Conservation (phyloP, 1,284 basidiomycete species). For the Naganishia sp. region DNA sequence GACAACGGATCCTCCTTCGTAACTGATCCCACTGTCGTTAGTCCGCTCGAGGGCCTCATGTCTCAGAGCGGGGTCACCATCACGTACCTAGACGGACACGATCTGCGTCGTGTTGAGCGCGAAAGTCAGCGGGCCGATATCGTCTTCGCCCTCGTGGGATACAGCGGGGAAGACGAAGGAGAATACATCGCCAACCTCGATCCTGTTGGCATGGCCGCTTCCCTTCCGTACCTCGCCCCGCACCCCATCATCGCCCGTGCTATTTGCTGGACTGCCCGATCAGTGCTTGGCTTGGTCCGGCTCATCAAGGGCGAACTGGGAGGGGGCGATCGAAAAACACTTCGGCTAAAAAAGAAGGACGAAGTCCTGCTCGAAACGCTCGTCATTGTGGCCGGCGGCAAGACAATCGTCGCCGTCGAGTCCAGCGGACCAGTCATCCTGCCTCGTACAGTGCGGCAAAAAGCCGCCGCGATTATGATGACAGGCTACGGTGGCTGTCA, state of each 20-base stretch:
- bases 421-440: conserved; percentile 26
- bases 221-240: background rate
- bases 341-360: conserved; percentile 2
- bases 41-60: conserved; percentile 16
- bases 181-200: conserved; percentile 22
- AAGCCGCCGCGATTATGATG: conserved; percentile 17
- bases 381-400: background rate
- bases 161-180: conserved; percentile 22
- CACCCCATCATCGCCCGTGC: conserved; percentile 1
- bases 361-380: conserved; percentile 10
- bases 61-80: conserved; percentile 3
- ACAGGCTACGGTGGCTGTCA: conserved; percentile 25
- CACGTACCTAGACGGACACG: conserved; percentile 11
- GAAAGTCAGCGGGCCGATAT: background rate
- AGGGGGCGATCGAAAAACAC: conserved; percentile 9
- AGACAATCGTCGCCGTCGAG: conserved; percentile 21
- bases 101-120: background rate
- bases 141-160: conserved; percentile 15
- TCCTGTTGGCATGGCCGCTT: conserved; percentile 5
- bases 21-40: conserved; percentile 11
- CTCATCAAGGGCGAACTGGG: conserved; percentile 6
- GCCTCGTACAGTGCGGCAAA: background rate
- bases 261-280: background rate
- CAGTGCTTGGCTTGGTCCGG: background rate
- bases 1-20: conserved; percentile 17